These are phyloP conservation scores for Colletotrichum abscissum DNA, from an alignment of 2,329 filamentous ascomycete genomes.

Conservation along the genomic window DNA sequence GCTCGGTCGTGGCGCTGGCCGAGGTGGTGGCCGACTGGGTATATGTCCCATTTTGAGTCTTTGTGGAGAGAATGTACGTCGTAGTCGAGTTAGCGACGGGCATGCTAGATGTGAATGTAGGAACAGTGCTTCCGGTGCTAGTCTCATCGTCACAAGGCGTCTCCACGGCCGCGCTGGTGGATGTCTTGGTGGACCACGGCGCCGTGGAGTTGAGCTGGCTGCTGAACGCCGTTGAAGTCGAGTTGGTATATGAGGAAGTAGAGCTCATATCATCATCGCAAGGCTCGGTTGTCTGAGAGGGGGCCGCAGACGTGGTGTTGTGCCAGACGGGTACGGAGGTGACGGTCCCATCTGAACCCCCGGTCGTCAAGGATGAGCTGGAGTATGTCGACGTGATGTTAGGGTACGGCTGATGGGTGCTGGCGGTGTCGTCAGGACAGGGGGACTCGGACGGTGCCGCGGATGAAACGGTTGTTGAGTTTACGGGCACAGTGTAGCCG, in stretches of 20 bases:
- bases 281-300: slow-evolving; percentile 6
- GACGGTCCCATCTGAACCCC: not conserved
- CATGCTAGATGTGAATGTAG: not conserved
- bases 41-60: not conserved
- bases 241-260: not conserved
- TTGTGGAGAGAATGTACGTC: not conserved
- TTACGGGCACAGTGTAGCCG: not conserved
- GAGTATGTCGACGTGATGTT: slow-evolving; percentile 8
- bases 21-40: not conserved
- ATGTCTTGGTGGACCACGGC: not conserved
- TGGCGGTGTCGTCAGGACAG: not conserved
- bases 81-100: not conserved
- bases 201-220: slow-evolving; percentile 1
- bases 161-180: not conserved
- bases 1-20: not conserved
- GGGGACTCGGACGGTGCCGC: not conserved
- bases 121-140: not conserved
- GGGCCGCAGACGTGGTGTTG: not conserved
- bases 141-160: not conserved
- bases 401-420: not conserved
- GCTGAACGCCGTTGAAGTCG: not conserved
- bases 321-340: not conserved
- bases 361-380: not conserved
- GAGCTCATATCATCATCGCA: slow-evolving; percentile 23
- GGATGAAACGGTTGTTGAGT: not conserved